A percentile compares a stretch with the other conserved stretches of the same genome.
Conservation (phyloP, 2,329 filamentous ascomycete species). For the Sporothrix brunneoviolacea region DNA sequence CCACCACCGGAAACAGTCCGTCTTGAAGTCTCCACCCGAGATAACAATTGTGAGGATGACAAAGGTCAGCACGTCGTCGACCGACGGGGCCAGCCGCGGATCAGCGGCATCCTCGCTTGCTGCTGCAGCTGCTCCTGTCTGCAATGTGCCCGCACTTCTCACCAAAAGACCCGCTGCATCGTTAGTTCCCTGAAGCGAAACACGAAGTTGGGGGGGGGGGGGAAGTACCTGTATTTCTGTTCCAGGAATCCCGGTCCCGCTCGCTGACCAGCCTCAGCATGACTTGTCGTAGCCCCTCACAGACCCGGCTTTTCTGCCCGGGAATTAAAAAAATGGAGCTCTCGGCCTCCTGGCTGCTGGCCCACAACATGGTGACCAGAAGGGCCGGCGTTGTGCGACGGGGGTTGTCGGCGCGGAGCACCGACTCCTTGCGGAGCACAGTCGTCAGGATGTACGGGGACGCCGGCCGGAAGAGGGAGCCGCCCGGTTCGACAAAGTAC, state of each 20-base stretch:
- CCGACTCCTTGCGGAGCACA: constrained; percentile 38
- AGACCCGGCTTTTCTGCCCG: constrained; percentile 33
- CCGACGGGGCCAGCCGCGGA: background rate
- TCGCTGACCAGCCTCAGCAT: background rate
- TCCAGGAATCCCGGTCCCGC: background rate
- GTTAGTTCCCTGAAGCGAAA: no score
- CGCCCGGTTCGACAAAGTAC: constrained; percentile 39
- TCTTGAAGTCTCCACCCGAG: constrained; percentile 43
- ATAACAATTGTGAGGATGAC: constrained; percentile 39
- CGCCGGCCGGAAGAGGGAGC: constrained; percentile 35
- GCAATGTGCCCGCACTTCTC: no score
- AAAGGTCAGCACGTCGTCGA: constrained; percentile 39
- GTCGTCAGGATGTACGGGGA: constrained; percentile 43
- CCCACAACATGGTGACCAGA: constrained; percentile 42
- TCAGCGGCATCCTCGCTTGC: no score
- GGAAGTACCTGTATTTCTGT: no score
- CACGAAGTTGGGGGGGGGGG: no score
- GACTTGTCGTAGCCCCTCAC: constrained; percentile 1
- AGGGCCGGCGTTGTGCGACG: constrained; percentile 38
- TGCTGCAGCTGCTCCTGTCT: no score
- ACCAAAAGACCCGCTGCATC: no score
- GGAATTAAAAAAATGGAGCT: constrained; percentile 36
- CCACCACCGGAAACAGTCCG: constrained; percentile 42
- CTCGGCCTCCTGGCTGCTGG: constrained; percentile 40
- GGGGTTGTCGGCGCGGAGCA: constrained; percentile 34